Evolutionary conservation across 208 protist genomes (phyloP), one percentile per base, ranked within the genome.

Genomic region (Naegleria fowleri): DNA sequence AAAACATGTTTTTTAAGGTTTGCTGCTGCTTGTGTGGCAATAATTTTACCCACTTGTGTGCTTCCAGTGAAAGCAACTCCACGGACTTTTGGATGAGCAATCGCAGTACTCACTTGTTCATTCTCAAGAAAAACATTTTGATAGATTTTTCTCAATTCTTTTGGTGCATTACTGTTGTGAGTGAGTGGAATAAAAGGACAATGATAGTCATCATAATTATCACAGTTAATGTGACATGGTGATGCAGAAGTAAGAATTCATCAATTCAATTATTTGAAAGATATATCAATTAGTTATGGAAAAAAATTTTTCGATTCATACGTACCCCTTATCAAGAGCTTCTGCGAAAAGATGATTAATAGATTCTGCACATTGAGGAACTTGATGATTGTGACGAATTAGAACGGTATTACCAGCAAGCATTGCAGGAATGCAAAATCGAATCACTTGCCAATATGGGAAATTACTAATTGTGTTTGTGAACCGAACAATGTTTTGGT

Each of bases 11-110:
- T 95, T 88, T 97, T 97, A 7, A 87, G 39, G 52, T 87, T 48
- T 33, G 94, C 91, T 22, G 95, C 93, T 36, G 94, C 94, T 39
- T 93, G 88, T 41, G 88, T 92, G 86, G 93, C 95, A 51, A 97
- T 93, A 41, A 92, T 88, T 92, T 95, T 95, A 36, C 97, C 97
- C 83, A 95, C 95, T 29, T 90, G 52, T 39, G 94, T 95, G 83
- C 94, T 96, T 40, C 97, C 96, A 36, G 97, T 98, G 91, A 98
- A 97, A 90, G 96, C 95, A 86, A 98, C 92, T 93, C 97, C 98
- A 92, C 97, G 93, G 22, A 98, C 94, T 51, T 95, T 95, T 16
- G 94, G 92, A 93, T 97, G 95, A 79, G 25, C n/a, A 79, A 79
- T 79, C 5, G 67, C n/a, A 7, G 16, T 79, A 36, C 67, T 79